Evolutionary conservation across 2,329 filamentous ascomycete species (phyloP), one percentile per base, ranked within the genome.

Genomic region (Aureobasidium lini): DNA sequence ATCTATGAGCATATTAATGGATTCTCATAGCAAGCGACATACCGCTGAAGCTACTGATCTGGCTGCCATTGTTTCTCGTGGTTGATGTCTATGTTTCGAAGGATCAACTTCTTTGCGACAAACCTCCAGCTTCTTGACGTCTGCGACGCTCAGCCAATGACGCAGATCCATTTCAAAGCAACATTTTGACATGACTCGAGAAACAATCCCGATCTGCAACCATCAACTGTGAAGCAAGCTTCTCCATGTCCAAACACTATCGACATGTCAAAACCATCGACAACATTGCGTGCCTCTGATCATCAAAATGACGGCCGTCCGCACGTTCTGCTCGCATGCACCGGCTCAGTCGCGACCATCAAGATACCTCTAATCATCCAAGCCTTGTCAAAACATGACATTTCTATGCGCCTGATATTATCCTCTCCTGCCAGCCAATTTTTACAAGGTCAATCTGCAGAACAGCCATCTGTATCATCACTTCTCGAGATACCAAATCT

Each of bases 401-500:
- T 96, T 60, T 90, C 89, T 9, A 90, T 97, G 71, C 88, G 91
- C n/a, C 76, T 97, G 57, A 76, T 97, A 61, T 80, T 97, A 61
- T 95, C 91, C 3, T 73, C 81, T 34, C 84, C 86, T 1, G 89
- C 93, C 0, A 75, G 81, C 28, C 80, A 85, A 32, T 97, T 97
- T 71, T 83, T 97, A 0, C 77, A 78, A 11, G 89, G 87, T 31
- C 89, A 95, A 70, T 83, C 84, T 36, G 69, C 73, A 3, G 92
- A 96, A 72, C 90, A 96, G 71, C 90, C 92, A 0, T 76, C 80
- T 0, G 71, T 94, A 1, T 73, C 78, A 0, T 73, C 80, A 0
- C 75, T 96, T 4, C 73, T 76, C 11, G 66, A 73, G 2, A 73
- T 89, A 5, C 83, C 85, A 3, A 86, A 88, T 64, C 88, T 97